Evolutionary conservation across 257 asterid species (phyloP), one percentile per base, ranked within the genome.

Genomic region (Dorcoceras hygrometricum): DNA sequence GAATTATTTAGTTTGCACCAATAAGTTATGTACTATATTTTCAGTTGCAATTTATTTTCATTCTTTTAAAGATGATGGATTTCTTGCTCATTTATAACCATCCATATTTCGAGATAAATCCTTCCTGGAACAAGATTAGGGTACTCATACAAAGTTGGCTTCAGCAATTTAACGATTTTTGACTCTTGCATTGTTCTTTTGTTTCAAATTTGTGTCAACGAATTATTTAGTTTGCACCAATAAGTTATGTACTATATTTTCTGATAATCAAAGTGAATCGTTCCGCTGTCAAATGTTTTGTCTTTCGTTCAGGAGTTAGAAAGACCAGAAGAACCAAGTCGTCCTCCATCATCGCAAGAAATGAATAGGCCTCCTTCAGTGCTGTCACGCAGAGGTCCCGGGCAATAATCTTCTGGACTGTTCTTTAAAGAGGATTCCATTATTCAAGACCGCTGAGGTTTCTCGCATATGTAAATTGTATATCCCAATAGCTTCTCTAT

Each of bases 391-490:
- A 76, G 81, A 77, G 81, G 88, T 65, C 79, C 88, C 26, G 95
- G 96, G 66, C 89, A 90, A 24, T 67, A 83, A 67, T 26, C 2
- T 65, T 59, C 60, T 36, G 63, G 31, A 46, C 69, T 71, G 75
- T 60, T 68, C 29, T 72, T 59, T 68, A 39, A 62, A 81, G 63
- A 74, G 63, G 71, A 66, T 77, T 69, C 69, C 53, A 27, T 73
- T 58, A 77, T 73, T 67, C 46, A 23, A 48, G 72, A 65, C 69
- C 25, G 50, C 62, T 68, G 75, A 74, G 75, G 60, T 62, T 59
- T 32, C 63, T 48, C 58, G 75, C 68, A 64, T 63, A 63, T 86
- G 98, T 89, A 89, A 86, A 88, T 84, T 86, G 91, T 86, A 85
- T 82, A 82, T 86, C 73, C 80, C 63, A 72, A 73, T 82, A 84